Percentiles rank a stretch among this genome's conserved stretches.
phyloP scores from a whole-genome alignment of 495 filamentous ascomycete genomes.

The Tuber calosporum region DNA sequence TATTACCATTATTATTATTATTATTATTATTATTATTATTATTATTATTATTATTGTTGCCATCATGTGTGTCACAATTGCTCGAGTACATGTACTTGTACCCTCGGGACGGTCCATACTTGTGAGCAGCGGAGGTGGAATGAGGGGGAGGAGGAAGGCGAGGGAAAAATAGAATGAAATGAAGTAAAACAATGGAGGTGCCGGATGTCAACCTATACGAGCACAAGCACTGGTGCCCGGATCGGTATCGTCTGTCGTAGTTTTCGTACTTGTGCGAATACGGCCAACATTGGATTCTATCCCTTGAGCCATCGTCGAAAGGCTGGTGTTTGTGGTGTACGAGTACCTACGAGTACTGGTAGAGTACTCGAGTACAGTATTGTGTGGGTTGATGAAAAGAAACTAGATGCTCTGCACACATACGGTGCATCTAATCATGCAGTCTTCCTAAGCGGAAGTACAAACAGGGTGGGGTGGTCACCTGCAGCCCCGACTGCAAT shows the following conservation, averaged over 20 bases:
- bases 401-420: conserved; percentile 12
- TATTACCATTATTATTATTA: too few species aligned
- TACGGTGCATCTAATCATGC: conserved; percentile 29
- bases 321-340: conserved; percentile 11
- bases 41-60: not conserved
- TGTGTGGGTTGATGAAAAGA: conserved; percentile 25
- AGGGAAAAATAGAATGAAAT: not conserved
- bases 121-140: not conserved
- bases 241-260: conserved; percentile 24
- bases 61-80: conserved; percentile 23
- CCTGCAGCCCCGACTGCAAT: conserved; percentile 35
- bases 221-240: not conserved
- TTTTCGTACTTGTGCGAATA: conserved; percentile 14
- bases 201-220: not conserved
- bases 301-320: conserved; percentile 3
- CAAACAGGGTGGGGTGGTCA: conserved; percentile 21
- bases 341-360: too few species aligned
- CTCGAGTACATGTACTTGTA: too few species aligned
- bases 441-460: conserved; percentile 7
- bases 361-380: too few species aligned
- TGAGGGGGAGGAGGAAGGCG: not conserved
- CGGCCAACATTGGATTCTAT: conserved; percentile 24
- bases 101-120: not conserved
- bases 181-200: not conserved
- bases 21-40: not conserved